phyloP scores from a whole-genome alignment of 768 basidiomycete genomes.

The Trametes elegans region DNA sequence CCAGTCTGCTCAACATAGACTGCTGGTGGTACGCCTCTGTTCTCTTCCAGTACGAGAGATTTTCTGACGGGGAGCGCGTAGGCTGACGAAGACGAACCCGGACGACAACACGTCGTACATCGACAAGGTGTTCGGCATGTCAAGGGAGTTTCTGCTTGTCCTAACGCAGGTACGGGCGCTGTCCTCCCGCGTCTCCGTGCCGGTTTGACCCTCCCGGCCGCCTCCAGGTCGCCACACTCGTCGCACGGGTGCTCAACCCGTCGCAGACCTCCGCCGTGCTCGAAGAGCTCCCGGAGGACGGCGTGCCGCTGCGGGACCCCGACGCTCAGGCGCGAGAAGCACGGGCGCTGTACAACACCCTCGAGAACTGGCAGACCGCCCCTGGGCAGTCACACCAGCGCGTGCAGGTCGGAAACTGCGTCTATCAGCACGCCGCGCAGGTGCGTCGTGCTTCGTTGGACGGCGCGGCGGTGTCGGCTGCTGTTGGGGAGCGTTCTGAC shows the following conservation, averaged over 20 bases:
- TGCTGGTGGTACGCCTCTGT: slow-evolving; percentile 41
- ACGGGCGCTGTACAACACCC: slow-evolving; percentile 26
- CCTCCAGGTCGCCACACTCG: slow-evolving; percentile 22
- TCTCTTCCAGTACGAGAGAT: slow-evolving; percentile 11
- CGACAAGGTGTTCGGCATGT: slow-evolving; percentile 46
- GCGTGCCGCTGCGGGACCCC: slow-evolving; percentile 17
- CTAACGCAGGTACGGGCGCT: slow-evolving; percentile 29
- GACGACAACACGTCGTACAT: slow-evolving; percentile 34
- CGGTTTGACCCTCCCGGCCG: not conserved
- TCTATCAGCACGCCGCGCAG: slow-evolving; percentile 35
- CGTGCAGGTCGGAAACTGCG: slow-evolving; percentile 35
- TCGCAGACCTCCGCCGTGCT: slow-evolving; percentile 12
- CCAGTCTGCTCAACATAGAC: slow-evolving; percentile 33
- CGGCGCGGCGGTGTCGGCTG: not conserved
- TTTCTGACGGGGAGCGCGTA: slow-evolving; percentile 12
- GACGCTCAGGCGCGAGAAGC: slow-evolving; percentile 21
- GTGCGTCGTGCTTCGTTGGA: slow-evolving; percentile 26
- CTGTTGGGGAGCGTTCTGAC: slow-evolving; percentile 20
- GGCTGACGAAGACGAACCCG: slow-evolving; percentile 34
- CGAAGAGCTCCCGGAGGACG: slow-evolving; percentile 18
- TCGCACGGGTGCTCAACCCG: slow-evolving; percentile 23
- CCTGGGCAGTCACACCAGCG: slow-evolving; percentile 24
- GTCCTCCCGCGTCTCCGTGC: not conserved
- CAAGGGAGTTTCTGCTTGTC: slow-evolving; percentile 28
- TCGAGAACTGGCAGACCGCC: slow-evolving; percentile 30